Percentiles rank a stretch among this genome's conserved stretches.
Conservation (phyloP, 345 rosid species). For the Euphorbia peplus region DNA sequence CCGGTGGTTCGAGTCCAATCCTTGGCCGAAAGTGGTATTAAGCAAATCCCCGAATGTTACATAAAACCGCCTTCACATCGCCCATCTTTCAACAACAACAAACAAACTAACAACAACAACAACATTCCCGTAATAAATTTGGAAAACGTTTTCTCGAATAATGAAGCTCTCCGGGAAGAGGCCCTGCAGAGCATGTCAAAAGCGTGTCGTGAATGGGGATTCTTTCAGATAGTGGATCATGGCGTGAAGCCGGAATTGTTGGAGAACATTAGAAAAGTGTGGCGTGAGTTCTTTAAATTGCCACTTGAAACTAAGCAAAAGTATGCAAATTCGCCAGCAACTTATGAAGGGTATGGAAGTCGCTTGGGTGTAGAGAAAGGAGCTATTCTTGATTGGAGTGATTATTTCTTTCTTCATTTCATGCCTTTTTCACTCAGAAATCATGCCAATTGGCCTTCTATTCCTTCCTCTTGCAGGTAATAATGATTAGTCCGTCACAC, state of each 20-base stretch:
- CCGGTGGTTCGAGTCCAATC: slow-evolving; percentile 32
- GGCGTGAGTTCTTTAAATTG: slow-evolving; percentile 31
- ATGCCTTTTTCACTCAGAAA: slow-evolving; percentile 17
- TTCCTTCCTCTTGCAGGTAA: slow-evolving; percentile 27
- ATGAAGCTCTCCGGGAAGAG: slow-evolving; percentile 12
- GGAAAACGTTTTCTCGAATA: slow-evolving; percentile 10
- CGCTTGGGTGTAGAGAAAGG: slow-evolving; percentile 32
- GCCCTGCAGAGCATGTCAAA: background rate
- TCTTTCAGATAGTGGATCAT: slow-evolving; percentile 33
- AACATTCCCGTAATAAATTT: slow-evolving; percentile 31
- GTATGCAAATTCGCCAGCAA: slow-evolving; percentile 23
- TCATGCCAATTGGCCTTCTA: slow-evolving; percentile 23
- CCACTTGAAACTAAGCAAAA: slow-evolving; percentile 22
- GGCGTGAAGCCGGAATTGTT: slow-evolving; percentile 22
- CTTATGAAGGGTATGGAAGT: slow-evolving; percentile 36
- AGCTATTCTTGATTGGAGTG: slow-evolving; percentile 32
- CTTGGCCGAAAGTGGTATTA: slow-evolving; percentile 25
- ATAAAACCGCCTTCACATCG: slow-evolving; percentile 22
- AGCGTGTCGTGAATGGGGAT: slow-evolving; percentile 31
- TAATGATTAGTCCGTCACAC: too few species aligned
- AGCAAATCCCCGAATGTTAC: slow-evolving; percentile 23
- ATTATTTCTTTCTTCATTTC: slow-evolving; percentile 32
- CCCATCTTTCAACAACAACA: background rate
- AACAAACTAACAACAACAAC: too few species aligned
- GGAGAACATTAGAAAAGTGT: slow-evolving; percentile 15